phyloP scores from a whole-genome alignment of 2,329 filamentous ascomycete genomes.

The Fusarium camptoceras region DNA sequence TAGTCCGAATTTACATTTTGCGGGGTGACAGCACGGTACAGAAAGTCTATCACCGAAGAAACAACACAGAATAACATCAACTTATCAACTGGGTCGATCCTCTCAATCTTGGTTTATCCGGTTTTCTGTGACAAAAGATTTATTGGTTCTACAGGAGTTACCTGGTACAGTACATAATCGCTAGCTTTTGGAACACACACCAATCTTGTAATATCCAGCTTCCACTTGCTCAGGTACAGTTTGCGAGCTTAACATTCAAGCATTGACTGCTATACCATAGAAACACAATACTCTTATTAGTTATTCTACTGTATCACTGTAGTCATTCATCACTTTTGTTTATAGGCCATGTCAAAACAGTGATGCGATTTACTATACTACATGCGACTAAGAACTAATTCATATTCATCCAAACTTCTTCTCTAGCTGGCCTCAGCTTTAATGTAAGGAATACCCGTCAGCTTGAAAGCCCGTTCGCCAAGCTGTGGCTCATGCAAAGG shows the following conservation, averaged over 20 bases:
- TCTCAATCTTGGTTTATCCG: background rate
- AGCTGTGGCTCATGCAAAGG: slow-evolving; percentile 36
- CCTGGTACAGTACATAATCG: background rate
- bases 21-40: background rate
- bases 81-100: background rate
- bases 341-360: background rate
- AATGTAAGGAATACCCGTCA: slow-evolving; percentile 43
- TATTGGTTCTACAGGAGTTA: background rate
- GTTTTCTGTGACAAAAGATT: background rate
- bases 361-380: background rate
- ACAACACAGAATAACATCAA: background rate
- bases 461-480: slow-evolving; percentile 36
- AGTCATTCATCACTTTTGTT: too few relatives aligned
- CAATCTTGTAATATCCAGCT: background rate
- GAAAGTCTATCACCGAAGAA: background rate
- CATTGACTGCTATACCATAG: too few relatives aligned
- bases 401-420: background rate
- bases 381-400: background rate
- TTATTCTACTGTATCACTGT: too few relatives aligned
- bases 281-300: too few relatives aligned
- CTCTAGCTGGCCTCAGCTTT: slow-evolving; percentile 3
- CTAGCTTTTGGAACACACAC: background rate
- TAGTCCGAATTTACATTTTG: background rate
- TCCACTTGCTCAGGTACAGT: background rate
- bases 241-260: background rate